These are phyloP conservation scores for Trichoderma semiorbis DNA, from an alignment of 2,329 filamentous ascomycete genomes.

Conservation along the genomic window DNA sequence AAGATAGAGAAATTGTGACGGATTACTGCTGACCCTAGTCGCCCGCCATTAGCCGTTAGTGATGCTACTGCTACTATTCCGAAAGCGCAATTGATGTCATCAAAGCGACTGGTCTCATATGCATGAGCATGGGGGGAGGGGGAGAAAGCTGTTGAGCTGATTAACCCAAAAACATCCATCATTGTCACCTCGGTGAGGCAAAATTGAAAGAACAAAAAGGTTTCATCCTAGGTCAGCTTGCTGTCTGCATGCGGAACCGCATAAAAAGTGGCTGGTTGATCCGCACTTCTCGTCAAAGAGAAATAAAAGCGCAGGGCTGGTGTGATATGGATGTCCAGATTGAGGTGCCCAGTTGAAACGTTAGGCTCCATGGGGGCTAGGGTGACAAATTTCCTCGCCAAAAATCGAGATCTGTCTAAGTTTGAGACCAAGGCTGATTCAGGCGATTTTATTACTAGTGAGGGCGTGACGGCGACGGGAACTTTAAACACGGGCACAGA, in stretches of 20 bases:
- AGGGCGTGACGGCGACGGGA: neutral
- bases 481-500: neutral
- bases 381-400: neutral
- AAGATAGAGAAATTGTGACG: neutral
- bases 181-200: neutral
- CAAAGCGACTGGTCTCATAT: neutral
- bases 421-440: slow-evolving; percentile 6
- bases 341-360: neutral
- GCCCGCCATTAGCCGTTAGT: neutral
- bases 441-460: neutral
- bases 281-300: neutral
- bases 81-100: neutral
- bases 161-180: neutral
- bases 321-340: neutral
- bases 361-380: slow-evolving; percentile 4
- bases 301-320: neutral
- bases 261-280: slow-evolving; percentile 5
- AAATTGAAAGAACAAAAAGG: neutral
- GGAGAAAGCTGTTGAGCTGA: neutral
- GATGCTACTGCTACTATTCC: neutral
- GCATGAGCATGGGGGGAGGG: neutral
- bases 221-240: neutral
- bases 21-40: neutral
- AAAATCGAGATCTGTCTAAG: slow-evolving; percentile 9
- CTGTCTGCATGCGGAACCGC: slow-evolving; percentile 9